Evolutionary conservation across 2,329 filamentous ascomycete genomes (phyloP), one percentile per base, ranked within the genome.

Genomic region (Alternaria sp.): DNA sequence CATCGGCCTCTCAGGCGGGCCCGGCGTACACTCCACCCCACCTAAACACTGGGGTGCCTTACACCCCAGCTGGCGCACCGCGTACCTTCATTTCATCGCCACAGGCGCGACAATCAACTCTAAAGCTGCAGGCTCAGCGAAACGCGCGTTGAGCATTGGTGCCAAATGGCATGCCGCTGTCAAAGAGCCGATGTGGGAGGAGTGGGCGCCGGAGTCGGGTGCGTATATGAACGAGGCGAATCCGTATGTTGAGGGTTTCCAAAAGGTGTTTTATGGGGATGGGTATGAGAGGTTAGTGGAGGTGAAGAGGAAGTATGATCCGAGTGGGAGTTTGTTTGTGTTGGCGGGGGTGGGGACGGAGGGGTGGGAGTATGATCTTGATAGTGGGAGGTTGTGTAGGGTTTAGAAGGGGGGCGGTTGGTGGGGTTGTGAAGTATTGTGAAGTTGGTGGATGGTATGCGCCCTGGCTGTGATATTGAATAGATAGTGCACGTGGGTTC

Each of bases 51-150:
- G 61, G 61, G 77, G 76, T 26, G 71, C 77, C 8, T 65, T 79
- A 20, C 64, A 72, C 28, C 75, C 75, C 0, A 75, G 75, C 0
- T 82, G 80, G 80, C 71, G 75, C 20, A 65, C 62, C 2, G 71
- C 78, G 5, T 81, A 81, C 21, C 56, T 76, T 3, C 78, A 79
- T 41, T 60, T 74, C 14, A 73, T 78, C 53, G 60, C 71, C 3
- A 74, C 66, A 5, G 74, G 76, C 0, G 75, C 68, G 12, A 14
- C n/a, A n/a, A n/a, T n/a, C n/a, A n/a, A n/a, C n/a, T n/a, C n/a
- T n/a, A n/a, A n/a, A n/a, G n/a, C n/a, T n/a, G n/a, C n/a, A n/a
- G n/a, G n/a, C n/a, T n/a, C n/a, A n/a, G n/a, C 56, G 2, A 50
- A 58, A 15, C 12, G 33, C 5, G 56, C 44, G n/a, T 15, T 58